A percentile compares a stretch with the other conserved stretches of the same genome.
Conservation (phyloP, 306 rosid genomes). For the Cotoneaster glaucophyllus region DNA sequence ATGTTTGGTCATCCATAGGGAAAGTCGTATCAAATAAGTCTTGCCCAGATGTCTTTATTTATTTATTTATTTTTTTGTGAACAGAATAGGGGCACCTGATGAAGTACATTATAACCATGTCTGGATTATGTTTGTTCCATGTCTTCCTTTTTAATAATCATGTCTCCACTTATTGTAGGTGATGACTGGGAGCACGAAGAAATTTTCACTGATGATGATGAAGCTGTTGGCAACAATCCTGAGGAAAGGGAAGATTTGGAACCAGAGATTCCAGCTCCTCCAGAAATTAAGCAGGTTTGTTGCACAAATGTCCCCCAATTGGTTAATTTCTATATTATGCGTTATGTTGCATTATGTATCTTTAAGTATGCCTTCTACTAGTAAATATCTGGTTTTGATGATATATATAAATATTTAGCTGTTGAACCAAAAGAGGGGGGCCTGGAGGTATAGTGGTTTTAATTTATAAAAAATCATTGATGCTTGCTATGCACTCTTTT, state of each 20-base stretch:
- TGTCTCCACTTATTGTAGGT: slow-evolving; percentile 39
- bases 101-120: not conserved
- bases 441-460: not conserved
- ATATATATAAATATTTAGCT: not conserved
- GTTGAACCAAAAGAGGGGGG: not conserved
- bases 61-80: not conserved
- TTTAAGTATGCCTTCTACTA: not conserved
- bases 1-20: not conserved
- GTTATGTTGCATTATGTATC: not conserved
- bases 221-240: slow-evolving; percentile 84
- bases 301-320: not conserved
- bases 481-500: not conserved
- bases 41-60: not conserved
- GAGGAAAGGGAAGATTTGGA: slow-evolving; percentile 96
- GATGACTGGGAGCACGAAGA: slow-evolving; percentile 99
- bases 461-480: not conserved
- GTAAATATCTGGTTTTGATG: not conserved
- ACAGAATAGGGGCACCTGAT: slow-evolving; percentile 11
- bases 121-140: not conserved
- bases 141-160: not conserved
- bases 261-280: slow-evolving; percentile 95
- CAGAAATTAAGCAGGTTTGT: slow-evolving; percentile 93
- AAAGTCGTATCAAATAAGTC: not conserved
- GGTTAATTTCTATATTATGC: not conserved
- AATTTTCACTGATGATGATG: slow-evolving; percentile 95